Base-by-base conservation (phyloP, 768 basidiomycete species). In the Kwoniella newhampshirensis region DNA sequence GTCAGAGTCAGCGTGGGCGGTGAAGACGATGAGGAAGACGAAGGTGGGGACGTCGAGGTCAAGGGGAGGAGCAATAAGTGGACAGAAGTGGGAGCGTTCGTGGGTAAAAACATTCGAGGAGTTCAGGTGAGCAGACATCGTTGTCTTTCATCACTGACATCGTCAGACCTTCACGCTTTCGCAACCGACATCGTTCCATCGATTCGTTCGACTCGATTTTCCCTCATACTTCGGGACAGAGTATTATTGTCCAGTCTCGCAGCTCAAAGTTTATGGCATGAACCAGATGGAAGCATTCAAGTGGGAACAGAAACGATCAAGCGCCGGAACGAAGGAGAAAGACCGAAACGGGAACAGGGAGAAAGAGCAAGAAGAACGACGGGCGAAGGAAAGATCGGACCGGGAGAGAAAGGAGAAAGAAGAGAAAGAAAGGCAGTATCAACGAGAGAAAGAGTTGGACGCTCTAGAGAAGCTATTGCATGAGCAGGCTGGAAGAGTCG, bases 231-330 rank as follows among this genome's bases (percentile, higher is more conserved):
- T 96, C 67, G 89, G 91, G 18, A 87, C 84, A 67, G 96, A 99
- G 76, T 98, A 87, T 78, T 98, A 92, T 74, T 99, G 96, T 69
- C 96, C 96, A 0, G 81, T 98, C 17, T 92, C 89, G 0, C 83
- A 97, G 0, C 81, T 98, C 17, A 86, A 91, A 26, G 91, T 96
- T 1, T 98, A 92, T 60, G 96, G 96, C 4, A 84, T 94, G 51
- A 97, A 92, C 1, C 92, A 98, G 78, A 85, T 98, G 62, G 93
- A 98, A 60, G 85, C 92, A 67, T 98, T 89, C 85, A 93, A 94
- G 66, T 88, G 90, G 87, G 75, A 76, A 51, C 68, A 72, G 42
- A 74, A 68, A 40, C 25, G 66, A 3, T 32, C 56, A 12, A 60
- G 53, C 45, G 59, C 57, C 5, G 53, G 39, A 23, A 28, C 44